phyloP scores from a whole-genome alignment of 2,329 filamentous ascomycete genomes.

The Calycina marina region DNA sequence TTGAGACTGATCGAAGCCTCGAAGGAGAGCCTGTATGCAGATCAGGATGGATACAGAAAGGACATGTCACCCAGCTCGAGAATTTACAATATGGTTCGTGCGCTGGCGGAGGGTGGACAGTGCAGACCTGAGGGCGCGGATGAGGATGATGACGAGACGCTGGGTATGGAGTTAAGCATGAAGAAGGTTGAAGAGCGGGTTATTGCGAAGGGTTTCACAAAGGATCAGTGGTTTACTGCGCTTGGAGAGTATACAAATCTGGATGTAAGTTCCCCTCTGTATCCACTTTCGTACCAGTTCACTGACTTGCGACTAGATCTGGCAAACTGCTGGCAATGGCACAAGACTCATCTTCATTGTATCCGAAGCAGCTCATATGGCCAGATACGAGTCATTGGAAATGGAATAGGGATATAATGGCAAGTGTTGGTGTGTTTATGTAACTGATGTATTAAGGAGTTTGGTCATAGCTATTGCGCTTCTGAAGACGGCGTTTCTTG shows the following conservation, averaged over 20 bases:
- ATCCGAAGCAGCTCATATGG: constrained; percentile 31
- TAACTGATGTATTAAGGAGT: too few species aligned
- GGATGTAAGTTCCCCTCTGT: constrained; percentile 58
- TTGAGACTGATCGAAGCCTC: constrained; percentile 81
- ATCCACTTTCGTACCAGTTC: not conserved
- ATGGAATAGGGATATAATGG: constrained; percentile 14
- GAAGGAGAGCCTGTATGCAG: constrained; percentile 76
- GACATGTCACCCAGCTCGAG: constrained; percentile 72
- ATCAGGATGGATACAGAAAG: constrained; percentile 42
- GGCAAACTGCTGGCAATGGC: constrained; percentile 62
- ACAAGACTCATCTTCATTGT: constrained; percentile 59
- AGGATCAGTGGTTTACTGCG: constrained; percentile 76
- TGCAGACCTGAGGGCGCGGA: constrained; percentile 27
- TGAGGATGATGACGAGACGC: constrained; percentile 56
- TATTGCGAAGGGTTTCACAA: constrained; percentile 90
- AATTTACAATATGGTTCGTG: constrained; percentile 90
- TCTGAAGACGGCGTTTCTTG: too few species aligned
- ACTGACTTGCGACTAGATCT: too few species aligned
- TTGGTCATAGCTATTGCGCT: too few species aligned
- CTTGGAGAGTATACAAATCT: constrained; percentile 79
- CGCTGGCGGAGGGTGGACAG: constrained; percentile 72
- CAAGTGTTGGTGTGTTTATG: too few species aligned
- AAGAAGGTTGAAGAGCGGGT: constrained; percentile 82
- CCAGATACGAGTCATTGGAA: constrained; percentile 16
- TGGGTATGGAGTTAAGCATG: constrained; percentile 64